Base-by-base conservation (phyloP, 129 eudicot genomes). In the Saposhnikovia divaricata region DNA sequence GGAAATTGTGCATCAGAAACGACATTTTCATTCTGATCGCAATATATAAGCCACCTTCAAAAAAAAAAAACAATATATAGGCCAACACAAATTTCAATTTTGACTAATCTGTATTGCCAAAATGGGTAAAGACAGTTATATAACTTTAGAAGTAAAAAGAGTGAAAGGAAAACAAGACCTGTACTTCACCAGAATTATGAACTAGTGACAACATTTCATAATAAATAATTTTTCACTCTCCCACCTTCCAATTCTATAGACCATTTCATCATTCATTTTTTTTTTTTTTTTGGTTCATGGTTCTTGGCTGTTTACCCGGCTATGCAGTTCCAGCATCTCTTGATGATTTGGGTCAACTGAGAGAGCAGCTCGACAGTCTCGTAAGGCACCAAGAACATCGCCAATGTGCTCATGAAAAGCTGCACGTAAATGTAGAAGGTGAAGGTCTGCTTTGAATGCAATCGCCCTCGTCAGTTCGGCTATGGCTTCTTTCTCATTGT, bases 361-460 rank as follows among this genome's bases (percentile, higher is more conserved):
- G 76, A 95, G 98, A 78, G 98, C 98, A 72, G 98, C 98, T 44
- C 98, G 85, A 83, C 98, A 95, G 84, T 95, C 98, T 9, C 97
- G 82, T 63, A 92, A 82, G 77, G 98, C 98, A 42, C 98, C 96
- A 81, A 85, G 46, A 28, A 92, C 97, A 80, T 95, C 97, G 5
- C 97, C 98, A 23, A 90, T 83, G 80, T 95, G 97, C 89, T 95
- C 98, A 77, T 95, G 98, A 63, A 95, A 95, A 16, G 98, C 98
- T 25, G 98, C 98, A 0, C 98, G 87, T 2, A 95, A 77, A 87
- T 95, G 98, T 48, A 95, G 84, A 68, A 95, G 85, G 55, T 95
- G 96, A 44, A 95, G 86, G 83, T 95, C 98, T 1, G 97, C 98
- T 85, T 92, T 95, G 81, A 95, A 95, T 16, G 97, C 94, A 18